Evolutionary conservation across 2,329 filamentous ascomycete genomes (phyloP).

Genomic region (Acrocalymma vagum): DNA sequence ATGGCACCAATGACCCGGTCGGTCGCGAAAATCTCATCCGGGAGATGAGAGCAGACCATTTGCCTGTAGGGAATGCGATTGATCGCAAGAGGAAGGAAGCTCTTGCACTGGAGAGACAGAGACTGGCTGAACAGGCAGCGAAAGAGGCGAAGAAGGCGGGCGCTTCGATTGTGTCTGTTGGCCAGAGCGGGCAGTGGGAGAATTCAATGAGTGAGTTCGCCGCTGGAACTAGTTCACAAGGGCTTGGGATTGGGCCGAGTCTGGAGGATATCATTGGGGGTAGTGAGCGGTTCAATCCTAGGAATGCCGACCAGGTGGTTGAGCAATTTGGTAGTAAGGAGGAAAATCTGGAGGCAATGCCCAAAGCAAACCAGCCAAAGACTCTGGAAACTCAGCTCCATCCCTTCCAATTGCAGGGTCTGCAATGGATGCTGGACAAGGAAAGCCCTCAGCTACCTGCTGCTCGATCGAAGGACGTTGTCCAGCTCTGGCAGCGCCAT

Average conservation of each 20-base stretch:
- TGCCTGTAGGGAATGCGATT: conserved; percentile 57
- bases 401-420: conserved; percentile 79
- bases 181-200: conserved; percentile 39
- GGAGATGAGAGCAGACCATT: conserved; percentile 69
- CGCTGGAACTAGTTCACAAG: conserved; percentile 28
- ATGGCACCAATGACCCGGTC: conserved; percentile 68
- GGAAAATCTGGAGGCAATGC: conserved; percentile 73
- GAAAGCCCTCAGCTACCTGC: conserved; percentile 74
- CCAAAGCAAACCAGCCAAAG: conserved; percentile 73
- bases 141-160: conserved; percentile 38
- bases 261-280: conserved; percentile 71
- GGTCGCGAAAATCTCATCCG: conserved; percentile 65
- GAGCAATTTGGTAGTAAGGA: conserved; percentile 78
- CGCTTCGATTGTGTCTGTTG: conserved; percentile 40
- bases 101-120: conserved; percentile 64
- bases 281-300: conserved; percentile 73
- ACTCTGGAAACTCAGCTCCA: conserved; percentile 73
- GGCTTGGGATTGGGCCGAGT: conserved; percentile 52
- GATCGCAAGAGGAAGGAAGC: conserved; percentile 60
- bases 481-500: conserved; percentile 79
- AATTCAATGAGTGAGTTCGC: conserved; percentile 34
- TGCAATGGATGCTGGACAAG: conserved; percentile 82
- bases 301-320: conserved; percentile 69
- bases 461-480: conserved; percentile 65
- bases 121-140: conserved; percentile 50